A percentile compares a stretch with the other conserved stretches of the same genome.
Conservation (phyloP, 1,284 basidiomycete species). For the Butyriboletus appendiculatus region DNA sequence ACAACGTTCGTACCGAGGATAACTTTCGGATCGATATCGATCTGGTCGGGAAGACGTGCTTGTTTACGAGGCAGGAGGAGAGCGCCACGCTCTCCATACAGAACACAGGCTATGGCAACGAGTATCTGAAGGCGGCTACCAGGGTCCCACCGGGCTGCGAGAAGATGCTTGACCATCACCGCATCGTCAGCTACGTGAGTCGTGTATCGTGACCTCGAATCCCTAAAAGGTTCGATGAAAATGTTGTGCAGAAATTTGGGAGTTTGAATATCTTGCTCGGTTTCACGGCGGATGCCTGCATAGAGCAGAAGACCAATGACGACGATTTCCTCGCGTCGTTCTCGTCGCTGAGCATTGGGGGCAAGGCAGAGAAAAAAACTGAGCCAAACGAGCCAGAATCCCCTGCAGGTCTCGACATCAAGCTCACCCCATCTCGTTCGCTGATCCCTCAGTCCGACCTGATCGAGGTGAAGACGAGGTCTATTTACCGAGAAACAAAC, state of each 20-base stretch:
- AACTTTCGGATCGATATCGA: constrained; percentile 42
- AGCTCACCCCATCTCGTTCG: constrained; percentile 11
- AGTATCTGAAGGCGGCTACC: constrained; percentile 37
- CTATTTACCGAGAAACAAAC: constrained; percentile 26
- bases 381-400: constrained; percentile 1
- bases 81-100: constrained; percentile 1
- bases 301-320: constrained; percentile 13
- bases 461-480: constrained; percentile 44
- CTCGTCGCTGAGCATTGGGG: constrained; percentile 28
- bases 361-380: not conserved
- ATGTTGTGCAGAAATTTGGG: constrained; percentile 29
- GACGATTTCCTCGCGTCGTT: constrained; percentile 31
- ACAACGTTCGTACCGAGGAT: constrained; percentile 7
- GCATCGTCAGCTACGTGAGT: constrained; percentile 41
- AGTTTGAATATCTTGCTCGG: constrained; percentile 34
- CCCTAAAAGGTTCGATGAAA: not conserved
- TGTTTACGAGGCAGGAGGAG: constrained; percentile 35
- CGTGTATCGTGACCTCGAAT: not conserved
- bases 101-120: constrained; percentile 33
- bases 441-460: constrained; percentile 39
- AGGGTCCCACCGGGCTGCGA: constrained; percentile 31
- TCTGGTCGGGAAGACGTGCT: constrained; percentile 30
- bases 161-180: constrained; percentile 37
- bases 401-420: constrained; percentile 15
- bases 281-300: constrained; percentile 37